Evolutionary conservation across 129 eudicot species (phyloP).

Genomic region (Flaveria trinervia): DNA sequence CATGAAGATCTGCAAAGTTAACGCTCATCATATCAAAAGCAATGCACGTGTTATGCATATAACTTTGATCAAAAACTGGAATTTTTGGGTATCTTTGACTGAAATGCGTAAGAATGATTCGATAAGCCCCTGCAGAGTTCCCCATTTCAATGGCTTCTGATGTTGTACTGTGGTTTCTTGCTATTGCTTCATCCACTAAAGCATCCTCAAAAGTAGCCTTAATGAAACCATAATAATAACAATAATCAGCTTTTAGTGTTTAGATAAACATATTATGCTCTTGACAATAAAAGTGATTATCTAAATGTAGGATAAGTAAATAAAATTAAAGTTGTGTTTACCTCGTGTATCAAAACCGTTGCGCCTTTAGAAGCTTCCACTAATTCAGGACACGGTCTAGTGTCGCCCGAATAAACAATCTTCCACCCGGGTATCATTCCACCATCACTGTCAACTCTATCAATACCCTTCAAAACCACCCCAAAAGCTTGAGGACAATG

Average conservation of each 20-base stretch:
- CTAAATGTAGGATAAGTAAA: not conserved
- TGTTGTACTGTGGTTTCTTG: slow-evolving; percentile 88
- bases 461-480: slow-evolving; percentile 59
- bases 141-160: slow-evolving; percentile 80
- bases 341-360: slow-evolving; percentile 92
- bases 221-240: not conserved
- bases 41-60: slow-evolving; percentile 78
- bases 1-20: slow-evolving; percentile 76
- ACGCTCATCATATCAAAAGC: slow-evolving; percentile 95
- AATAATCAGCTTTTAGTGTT: not conserved
- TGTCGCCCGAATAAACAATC: slow-evolving; percentile 89
- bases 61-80: slow-evolving; percentile 70
- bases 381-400: slow-evolving; percentile 75
- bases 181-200: slow-evolving; percentile 75
- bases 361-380: slow-evolving; percentile 78
- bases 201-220: slow-evolving; percentile 93
- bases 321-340: slow-evolving; percentile 26
- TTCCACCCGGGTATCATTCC: slow-evolving; percentile 78
- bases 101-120: slow-evolving; percentile 87
- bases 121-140: slow-evolving; percentile 69
- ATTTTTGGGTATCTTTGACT: slow-evolving; percentile 94
- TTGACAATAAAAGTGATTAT: not conserved
- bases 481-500: slow-evolving; percentile 88
- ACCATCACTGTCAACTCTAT: slow-evolving; percentile 48
- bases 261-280: no score